Evolutionary conservation across 108 stramenopile species (phyloP), one percentile per base, ranked within the genome.

Genomic region (Chaetoceros muelleri): DNA sequence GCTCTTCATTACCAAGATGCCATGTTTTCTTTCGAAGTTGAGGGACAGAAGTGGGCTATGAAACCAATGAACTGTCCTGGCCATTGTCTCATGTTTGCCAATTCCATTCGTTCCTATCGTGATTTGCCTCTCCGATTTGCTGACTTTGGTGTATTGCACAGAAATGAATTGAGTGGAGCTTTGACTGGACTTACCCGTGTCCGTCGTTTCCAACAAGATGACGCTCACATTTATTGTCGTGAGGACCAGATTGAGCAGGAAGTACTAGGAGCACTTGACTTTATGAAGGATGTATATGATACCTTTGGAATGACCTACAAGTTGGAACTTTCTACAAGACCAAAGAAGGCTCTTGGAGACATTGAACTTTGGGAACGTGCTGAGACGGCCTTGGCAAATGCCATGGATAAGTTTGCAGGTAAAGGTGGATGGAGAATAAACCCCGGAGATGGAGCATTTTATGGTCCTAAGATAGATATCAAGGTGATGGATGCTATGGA

Each of bases 21-120:
- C 71, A 96, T 95, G 95, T 95, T 97, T 64, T 79, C 83, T 57
- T 96, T 95, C 59, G 90, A 96, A 44, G 92, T 95, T 5, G 96
- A 96, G 53, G 92, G 88, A 24, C 71, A 80, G 60, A 90, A 93
- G 64, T 95, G 84, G 84, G 98, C 89, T 31, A 84, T 99, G 87
- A 98, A 98, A 67, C 99, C 99, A 31, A 99, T 99, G 99, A 99
- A 99, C 75, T 99, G 99, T 64, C 99, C 99, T 46, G 97, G 93
- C 7, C 99, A 99, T 65, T 98, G 97, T 68, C 69, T 98, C 24
- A 78, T 98, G 70, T 99, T 98, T 76, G 89, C 49, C 13, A 75
- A 79, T 52, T 57, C 83, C 45, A 78, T 94, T 61, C 90, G 95
- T 22, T 92, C 91, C 46, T 98, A 93, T 65, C 94, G 97, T 66